Percentiles rank a stretch among this genome's conserved stretches.
Conservation (phyloP, 345 rosid species). For the Euclidium syriacum region DNA sequence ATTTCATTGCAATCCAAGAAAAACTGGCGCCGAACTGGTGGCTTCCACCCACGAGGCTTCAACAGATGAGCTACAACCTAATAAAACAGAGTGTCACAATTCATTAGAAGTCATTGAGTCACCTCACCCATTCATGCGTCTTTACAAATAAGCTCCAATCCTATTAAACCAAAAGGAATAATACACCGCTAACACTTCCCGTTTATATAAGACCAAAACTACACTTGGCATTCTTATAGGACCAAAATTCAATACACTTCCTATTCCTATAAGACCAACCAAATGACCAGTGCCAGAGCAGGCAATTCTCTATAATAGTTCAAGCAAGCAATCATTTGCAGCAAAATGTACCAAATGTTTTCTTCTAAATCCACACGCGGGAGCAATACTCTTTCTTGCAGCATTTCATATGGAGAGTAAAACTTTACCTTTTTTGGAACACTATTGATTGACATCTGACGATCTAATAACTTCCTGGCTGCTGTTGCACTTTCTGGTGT, state of each 20-base stretch:
- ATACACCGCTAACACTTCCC: not conserved
- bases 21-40: constrained; percentile 91
- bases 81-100: constrained; percentile 1
- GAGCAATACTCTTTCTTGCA: constrained; percentile 1
- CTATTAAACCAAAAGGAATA: not conserved
- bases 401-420: not conserved
- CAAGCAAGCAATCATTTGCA: not conserved
- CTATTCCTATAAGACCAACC: not conserved
- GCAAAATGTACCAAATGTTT: not conserved
- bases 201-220: not conserved
- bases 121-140: not conserved
- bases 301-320: not conserved
- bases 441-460: constrained; percentile 92
- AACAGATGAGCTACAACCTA: constrained; percentile 86
- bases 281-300: constrained; percentile 1
- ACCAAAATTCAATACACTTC: not conserved
- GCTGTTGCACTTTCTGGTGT: constrained; percentile 93
- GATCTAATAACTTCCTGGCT: constrained; percentile 91
- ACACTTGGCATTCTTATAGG: not conserved
- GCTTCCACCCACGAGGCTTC: constrained; percentile 98
- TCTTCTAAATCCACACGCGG: not conserved
- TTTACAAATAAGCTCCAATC: not conserved
- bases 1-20: constrained; percentile 96
- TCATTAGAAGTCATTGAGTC: constrained; percentile 7
- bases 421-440: constrained; percentile 82